Conservation (phyloP, 1,284 basidiomycete genomes). For the Austroboletus novae-zelandiae region DNA sequence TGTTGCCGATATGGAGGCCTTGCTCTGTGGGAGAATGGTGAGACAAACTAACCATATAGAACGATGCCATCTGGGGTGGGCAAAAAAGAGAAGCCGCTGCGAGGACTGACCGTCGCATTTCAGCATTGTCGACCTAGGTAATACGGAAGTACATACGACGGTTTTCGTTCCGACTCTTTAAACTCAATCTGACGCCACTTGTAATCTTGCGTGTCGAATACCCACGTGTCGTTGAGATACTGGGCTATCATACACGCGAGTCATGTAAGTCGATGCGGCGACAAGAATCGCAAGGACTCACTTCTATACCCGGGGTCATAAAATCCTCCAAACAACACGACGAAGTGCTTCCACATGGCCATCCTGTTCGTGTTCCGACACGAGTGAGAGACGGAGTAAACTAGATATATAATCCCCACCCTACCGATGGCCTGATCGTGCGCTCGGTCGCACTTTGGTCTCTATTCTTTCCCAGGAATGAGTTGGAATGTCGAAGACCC, state of each 20-base stretch:
- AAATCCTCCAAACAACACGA: slow-evolving; percentile 87
- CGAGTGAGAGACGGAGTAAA: neutral
- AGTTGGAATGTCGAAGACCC: slow-evolving; percentile 72
- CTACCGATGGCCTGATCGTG: slow-evolving; percentile 81
- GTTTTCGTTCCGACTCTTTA: slow-evolving; percentile 64
- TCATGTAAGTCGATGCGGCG: neutral
- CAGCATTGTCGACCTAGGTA: neutral
- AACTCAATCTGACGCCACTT: slow-evolving; percentile 84
- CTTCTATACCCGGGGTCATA: slow-evolving; percentile 80
- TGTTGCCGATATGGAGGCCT: slow-evolving; percentile 22
- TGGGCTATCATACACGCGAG: slow-evolving; percentile 48
- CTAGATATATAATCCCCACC: neutral
- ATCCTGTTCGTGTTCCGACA: slow-evolving; percentile 49
- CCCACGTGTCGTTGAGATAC: slow-evolving; percentile 86
- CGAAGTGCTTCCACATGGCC: slow-evolving; percentile 88
- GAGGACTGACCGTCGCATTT: slow-evolving; percentile 47
- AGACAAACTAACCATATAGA: slow-evolving; percentile 61
- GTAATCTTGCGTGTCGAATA: slow-evolving; percentile 87
- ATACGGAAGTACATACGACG: slow-evolving; percentile 51
- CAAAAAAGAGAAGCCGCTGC: slow-evolving; percentile 88
- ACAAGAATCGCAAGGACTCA: slow-evolving; percentile 30
- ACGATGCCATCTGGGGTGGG: slow-evolving; percentile 79
- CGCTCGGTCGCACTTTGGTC: slow-evolving; percentile 76
- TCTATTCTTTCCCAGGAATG: slow-evolving; percentile 91
- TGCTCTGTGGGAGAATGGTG: neutral